Base-by-base conservation (phyloP, 2,329 filamentous ascomycete species). In the Akanthomyces muscarius region DNA sequence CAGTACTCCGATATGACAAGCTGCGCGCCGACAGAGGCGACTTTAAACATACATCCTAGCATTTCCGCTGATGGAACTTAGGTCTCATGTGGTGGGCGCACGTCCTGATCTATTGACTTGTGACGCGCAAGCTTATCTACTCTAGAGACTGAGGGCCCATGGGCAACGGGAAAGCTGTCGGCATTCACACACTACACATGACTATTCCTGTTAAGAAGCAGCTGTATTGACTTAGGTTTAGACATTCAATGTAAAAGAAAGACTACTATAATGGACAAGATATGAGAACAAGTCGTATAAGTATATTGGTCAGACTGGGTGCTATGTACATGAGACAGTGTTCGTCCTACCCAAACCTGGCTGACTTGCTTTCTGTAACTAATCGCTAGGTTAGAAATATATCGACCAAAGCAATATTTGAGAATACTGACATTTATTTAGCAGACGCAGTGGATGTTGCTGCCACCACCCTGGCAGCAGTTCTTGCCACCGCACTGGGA, bases 1-100 rank as follows among this genome's bases (percentile, higher is more conserved):
- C 65, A 6, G 65, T 68, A 8, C 45, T 69, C 18, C 56, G 63
- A 48, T 70, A 67, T 51, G 66, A 68, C n/a, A 63, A 63, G 51
- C 45, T 64, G 38, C 59, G 61, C 5, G 54, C 54, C 8, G 18
- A 53, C 5, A 38, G 54, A 18, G 61, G 54, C 3, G 54, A 53
- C 28, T 63, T 59, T 41, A 3, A 6, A 25, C 16, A 16, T 25
- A 21, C 21, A 16, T 42, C 50, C 1, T 5, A 7, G 21, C 16
- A 30, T 11, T 13, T 23, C 10, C 33, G 5, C 3, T 23, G 21
- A 47, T 25, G 1, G 10, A 25, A 5, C 5, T 47, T 3, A 4
- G 8, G 38, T 41, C 13, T 16, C 14, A 16, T 16, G 10, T 11
- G 16, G 14, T 41, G 16, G 11, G 3, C 2, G 2, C 33, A 36